A percentile compares a stretch with the other conserved stretches of the same genome.
phyloP scores from a whole-genome alignment of 306 rosid genomes.

The Castanea sativa region DNA sequence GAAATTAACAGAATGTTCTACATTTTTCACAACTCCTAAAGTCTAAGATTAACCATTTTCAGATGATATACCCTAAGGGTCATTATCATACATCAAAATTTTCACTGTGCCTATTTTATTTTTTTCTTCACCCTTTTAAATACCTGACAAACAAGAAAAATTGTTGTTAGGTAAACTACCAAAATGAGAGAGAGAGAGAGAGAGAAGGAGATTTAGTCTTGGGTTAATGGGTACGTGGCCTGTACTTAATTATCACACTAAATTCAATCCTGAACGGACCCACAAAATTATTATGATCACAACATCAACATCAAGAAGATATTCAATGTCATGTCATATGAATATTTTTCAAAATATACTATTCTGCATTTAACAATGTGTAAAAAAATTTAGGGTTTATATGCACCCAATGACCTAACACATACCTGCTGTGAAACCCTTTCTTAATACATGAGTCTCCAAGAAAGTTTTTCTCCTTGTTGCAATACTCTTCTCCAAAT shows the following conservation, averaged over 20 bases:
- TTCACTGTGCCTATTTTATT: neutral
- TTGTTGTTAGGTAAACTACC: slow-evolving; percentile 74
- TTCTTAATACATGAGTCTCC: slow-evolving; percentile 43
- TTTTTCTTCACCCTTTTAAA: slow-evolving; percentile 18
- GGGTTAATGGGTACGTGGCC: slow-evolving; percentile 30
- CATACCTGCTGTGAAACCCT: slow-evolving; percentile 67
- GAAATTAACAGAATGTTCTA: slow-evolving; percentile 9
- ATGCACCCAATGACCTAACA: neutral
- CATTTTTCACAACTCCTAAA: slow-evolving; percentile 7
- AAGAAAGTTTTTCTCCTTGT: slow-evolving; percentile 52
- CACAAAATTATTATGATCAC: slow-evolving; percentile 13
- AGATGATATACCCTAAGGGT: slow-evolving; percentile 26
- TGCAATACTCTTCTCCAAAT: slow-evolving; percentile 53
- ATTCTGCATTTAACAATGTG: neutral
- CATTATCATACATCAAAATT: slow-evolving; percentile 30
- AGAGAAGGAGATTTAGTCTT: slow-evolving; percentile 11
- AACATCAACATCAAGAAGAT: neutral
- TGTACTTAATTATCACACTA: slow-evolving; percentile 9
- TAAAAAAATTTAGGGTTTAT: slow-evolving; percentile 4
- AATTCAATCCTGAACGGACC: slow-evolving; percentile 25
- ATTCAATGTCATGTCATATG: neutral
- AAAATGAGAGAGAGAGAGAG: slow-evolving; percentile 28
- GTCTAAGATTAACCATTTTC: slow-evolving; percentile 8
- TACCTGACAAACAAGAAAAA: slow-evolving; percentile 14
- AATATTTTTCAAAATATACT: neutral